phyloP scores from a whole-genome alignment of 75 land plant species.

The Cupressus sempervirens region DNA sequence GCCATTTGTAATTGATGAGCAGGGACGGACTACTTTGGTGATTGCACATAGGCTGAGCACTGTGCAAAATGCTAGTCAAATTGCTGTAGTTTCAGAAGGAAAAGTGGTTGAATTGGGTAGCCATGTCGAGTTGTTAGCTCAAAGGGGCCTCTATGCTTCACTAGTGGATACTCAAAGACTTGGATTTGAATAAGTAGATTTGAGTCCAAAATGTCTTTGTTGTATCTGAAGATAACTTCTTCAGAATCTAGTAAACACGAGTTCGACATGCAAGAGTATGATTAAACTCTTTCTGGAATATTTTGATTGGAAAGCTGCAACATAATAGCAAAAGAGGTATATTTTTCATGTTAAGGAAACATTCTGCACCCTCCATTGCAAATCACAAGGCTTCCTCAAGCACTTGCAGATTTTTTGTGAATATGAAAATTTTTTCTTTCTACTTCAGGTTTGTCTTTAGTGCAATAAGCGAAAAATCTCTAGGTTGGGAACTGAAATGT shows the following conservation, averaged over 20 bases:
- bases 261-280: background rate
- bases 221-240: background rate
- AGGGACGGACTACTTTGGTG: conserved; percentile 91
- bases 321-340: background rate
- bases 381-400: background rate
- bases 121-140: conserved; percentile 70
- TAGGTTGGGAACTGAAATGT: background rate
- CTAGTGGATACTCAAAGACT: conserved; percentile 92
- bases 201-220: background rate
- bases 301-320: background rate
- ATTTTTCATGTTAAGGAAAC: background rate
- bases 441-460: background rate
- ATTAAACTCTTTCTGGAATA: background rate
- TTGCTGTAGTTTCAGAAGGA: conserved; percentile 83
- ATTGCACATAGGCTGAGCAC: conserved; percentile 98
- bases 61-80: conserved; percentile 91
- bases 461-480: background rate
- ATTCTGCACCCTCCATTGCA: background rate
- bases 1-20: background rate
- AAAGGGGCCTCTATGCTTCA: conserved; percentile 75
- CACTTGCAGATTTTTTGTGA: background rate
- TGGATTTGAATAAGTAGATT: conserved; percentile 63
- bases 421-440: background rate
- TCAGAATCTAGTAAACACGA: background rate
- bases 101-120: conserved; percentile 72